phyloP scores from a whole-genome alignment of 1,284 basidiomycete species.

The Ceratobasidium sp. region DNA sequence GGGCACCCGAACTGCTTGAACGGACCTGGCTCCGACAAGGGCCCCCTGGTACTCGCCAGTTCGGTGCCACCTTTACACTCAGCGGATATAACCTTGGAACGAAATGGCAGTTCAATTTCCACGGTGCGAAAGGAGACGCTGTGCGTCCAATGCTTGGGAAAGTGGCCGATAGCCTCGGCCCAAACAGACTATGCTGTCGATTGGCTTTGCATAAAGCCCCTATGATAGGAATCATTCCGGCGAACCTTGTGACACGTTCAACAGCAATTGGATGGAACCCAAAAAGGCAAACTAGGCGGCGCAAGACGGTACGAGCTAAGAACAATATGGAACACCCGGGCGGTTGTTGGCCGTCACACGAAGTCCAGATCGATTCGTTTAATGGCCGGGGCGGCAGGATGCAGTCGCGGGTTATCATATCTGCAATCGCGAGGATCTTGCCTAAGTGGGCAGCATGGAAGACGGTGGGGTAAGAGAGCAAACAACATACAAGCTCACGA shows the following conservation, averaged over 20 bases:
- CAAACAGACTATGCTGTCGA: not conserved
- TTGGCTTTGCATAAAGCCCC: not conserved
- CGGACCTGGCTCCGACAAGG: too few relatives aligned
- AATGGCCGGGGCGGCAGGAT: not conserved
- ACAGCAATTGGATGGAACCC: not conserved
- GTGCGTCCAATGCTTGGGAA: not conserved
- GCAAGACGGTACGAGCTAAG: not conserved
- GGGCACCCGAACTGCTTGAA: too few relatives aligned
- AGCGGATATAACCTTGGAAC: not conserved
- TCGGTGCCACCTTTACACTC: too few relatives aligned
- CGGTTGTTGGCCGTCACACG: not conserved
- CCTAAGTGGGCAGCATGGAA: not conserved
- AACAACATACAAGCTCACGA: not conserved
- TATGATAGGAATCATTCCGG: not conserved
- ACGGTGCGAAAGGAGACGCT: not conserved
- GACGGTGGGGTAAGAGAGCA: not conserved
- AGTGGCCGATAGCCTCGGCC: constrained; percentile 12
- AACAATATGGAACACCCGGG: not conserved
- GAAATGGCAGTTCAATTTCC: not conserved
- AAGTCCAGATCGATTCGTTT: not conserved
- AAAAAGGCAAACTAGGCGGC: not conserved
- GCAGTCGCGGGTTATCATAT: not conserved
- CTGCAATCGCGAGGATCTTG: not conserved
- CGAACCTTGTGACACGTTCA: not conserved
- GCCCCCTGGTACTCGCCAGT: not conserved